Evolutionary conservation across 2,329 filamentous ascomycete species (phyloP), one percentile per base, ranked within the genome.

Genomic region (Aureobasidium pullulans): DNA sequence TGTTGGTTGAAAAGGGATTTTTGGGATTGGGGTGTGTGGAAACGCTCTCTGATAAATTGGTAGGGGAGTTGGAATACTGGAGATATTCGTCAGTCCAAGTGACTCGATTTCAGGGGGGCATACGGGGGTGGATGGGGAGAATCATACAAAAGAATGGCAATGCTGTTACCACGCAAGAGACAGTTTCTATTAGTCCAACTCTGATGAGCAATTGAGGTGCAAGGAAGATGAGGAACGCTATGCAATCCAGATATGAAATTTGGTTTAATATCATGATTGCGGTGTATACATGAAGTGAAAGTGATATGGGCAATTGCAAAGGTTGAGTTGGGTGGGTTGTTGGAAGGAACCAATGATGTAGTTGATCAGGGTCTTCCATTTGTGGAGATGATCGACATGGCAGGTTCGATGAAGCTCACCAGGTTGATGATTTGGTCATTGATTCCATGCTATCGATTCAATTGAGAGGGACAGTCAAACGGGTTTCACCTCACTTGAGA

Each of bases 171-270:
- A 80, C 80, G 69, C 84, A 86, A 63, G 73, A 67, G 31, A 83
- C 67, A 1, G 86, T 85, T 50, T 77, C 74, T 59, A 85, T 72
- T 15, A 89, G 67, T 31, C 88, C 87, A 62, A 86, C 84, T 60
- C 86, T 82, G 63, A 85, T 74, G 36, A 93, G 74, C 39, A 94
- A 76, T 72, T 92, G 87, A 3, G 87, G 88, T 3, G 84, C 76
- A 13, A 93, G 80, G 66, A 89, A 86, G 43, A 86, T 54, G 50
- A 88, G 79, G 68, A 92, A 94, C 60, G 85, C 83, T 32, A 87
- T 60, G 75, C 88, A 91, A 75, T 94, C 90, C 31, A 90, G 70
- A 71, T 87, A 87, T 6, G 86, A 89, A 46, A 94, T 83, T 60
- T 87, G 85, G 37, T 83, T 82, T 43, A 94, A 77, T 61, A 90